phyloP scores from a whole-genome alignment of 2,329 filamentous ascomycete species.

The Raffaelea arxii region DNA sequence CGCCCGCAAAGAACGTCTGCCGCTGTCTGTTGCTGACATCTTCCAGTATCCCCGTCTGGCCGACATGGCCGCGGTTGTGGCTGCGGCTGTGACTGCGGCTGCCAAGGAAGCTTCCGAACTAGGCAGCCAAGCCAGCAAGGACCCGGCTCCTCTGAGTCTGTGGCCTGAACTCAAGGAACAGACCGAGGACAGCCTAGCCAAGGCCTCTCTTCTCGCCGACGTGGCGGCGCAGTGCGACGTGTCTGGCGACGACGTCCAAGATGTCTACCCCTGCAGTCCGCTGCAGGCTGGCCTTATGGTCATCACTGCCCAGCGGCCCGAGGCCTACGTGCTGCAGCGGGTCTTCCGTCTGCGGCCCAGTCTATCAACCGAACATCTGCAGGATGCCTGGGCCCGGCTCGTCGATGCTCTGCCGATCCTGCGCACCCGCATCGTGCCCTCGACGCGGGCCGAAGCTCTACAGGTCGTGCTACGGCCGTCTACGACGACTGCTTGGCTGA shows the following conservation, averaged over 20 bases:
- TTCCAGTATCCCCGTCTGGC: conserved; percentile 30
- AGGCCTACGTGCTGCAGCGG: conserved; percentile 42
- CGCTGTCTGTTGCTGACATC: conserved; percentile 31
- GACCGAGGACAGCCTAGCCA: neutral
- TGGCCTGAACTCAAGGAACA: neutral
- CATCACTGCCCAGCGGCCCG: conserved; percentile 28
- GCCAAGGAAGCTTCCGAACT: too few species aligned
- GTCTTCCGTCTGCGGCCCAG: conserved; percentile 23
- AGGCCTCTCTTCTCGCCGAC: conserved; percentile 11
- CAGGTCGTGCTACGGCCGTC: conserved; percentile 34
- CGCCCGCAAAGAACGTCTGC: conserved; percentile 32
- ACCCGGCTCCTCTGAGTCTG: neutral
- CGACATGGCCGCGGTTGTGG: conserved; percentile 22
- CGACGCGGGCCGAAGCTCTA: conserved; percentile 27
- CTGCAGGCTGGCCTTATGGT: conserved; percentile 45
- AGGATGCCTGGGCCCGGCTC: neutral
- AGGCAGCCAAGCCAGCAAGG: neutral
- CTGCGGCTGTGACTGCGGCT: too few species aligned
- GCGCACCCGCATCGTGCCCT: conserved; percentile 36
- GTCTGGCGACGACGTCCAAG: conserved; percentile 26
- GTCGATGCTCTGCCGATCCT: conserved; percentile 25
- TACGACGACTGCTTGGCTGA: neutral
- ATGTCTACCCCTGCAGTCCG: conserved; percentile 45
- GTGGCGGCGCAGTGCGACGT: conserved; percentile 17
- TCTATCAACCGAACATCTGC: neutral